phyloP scores from a whole-genome alignment of 306 rosid species.

The Lathyrus aphaca region DNA sequence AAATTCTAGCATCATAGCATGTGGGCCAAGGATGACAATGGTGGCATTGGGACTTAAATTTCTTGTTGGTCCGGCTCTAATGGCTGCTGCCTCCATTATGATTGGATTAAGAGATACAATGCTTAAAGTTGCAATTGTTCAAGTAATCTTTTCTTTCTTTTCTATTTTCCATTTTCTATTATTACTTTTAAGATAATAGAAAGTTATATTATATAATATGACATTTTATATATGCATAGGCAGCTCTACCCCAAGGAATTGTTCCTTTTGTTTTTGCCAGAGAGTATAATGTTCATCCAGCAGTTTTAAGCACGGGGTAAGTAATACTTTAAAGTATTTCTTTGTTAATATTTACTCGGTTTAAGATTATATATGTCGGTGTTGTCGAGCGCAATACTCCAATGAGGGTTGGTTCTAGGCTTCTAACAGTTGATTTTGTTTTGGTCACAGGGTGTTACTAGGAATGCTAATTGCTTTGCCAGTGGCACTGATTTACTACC shows the following conservation, averaged over 20 bases:
- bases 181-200: neutral
- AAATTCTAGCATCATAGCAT: conserved; percentile 62
- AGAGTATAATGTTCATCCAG: conserved; percentile 84
- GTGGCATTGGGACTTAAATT: conserved; percentile 77
- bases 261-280: conserved; percentile 95
- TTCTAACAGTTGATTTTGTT: conserved; percentile 31
- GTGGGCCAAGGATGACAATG: conserved; percentile 65
- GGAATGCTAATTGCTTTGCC: conserved; percentile 95
- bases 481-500: conserved; percentile 74
- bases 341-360: conserved; percentile 14
- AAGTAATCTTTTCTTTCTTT: conserved; percentile 49
- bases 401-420: no score
- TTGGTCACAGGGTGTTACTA: conserved; percentile 71
- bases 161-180: neutral
- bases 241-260: conserved; percentile 95
- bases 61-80: conserved; percentile 78
- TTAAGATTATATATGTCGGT: conserved; percentile 22
- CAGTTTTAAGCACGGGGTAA: conserved; percentile 86
- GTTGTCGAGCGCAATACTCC: no score
- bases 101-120: conserved; percentile 63
- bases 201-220: conserved; percentile 13
- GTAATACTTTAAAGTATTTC: conserved; percentile 30
- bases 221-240: conserved; percentile 60
- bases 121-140: conserved; percentile 77
- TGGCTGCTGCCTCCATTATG: conserved; percentile 71